Conservation (phyloP, 192 early-diverging fungal genomes). For the Coemansia javaensis region DNA sequence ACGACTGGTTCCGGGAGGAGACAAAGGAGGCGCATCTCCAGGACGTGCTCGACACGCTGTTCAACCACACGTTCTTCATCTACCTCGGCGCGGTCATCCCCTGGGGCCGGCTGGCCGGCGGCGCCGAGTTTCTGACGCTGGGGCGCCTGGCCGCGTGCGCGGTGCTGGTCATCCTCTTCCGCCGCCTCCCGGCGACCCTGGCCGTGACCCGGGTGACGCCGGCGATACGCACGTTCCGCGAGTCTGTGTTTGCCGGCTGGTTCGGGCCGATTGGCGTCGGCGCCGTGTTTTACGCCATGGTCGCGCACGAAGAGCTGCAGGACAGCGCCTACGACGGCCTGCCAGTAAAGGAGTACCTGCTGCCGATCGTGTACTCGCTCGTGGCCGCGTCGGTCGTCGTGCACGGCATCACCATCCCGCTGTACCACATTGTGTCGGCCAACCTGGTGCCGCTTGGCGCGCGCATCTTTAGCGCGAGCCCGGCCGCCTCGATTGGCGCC, state of each 20-base stretch:
- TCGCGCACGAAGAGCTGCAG: constrained; percentile 35
- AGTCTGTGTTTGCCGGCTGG: constrained; percentile 83
- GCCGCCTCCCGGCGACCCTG: constrained; percentile 68
- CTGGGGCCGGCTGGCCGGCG: constrained; percentile 55
- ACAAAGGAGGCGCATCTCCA: constrained; percentile 79
- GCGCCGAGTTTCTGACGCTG: constrained; percentile 35
- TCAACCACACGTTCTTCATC: constrained; percentile 86
- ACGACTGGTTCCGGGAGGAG: constrained; percentile 85
- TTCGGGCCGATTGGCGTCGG: constrained; percentile 85
- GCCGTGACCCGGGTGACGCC: constrained; percentile 60
- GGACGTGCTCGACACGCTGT: constrained; percentile 81
- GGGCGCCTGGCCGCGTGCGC: constrained; percentile 65
- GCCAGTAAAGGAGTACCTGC: constrained; percentile 7
- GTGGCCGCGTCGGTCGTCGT: constrained; percentile 75
- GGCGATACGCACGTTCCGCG: constrained; percentile 64
- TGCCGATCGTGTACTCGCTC: constrained; percentile 49
- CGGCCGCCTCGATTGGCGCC: too few species aligned
- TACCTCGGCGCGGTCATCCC: constrained; percentile 80
- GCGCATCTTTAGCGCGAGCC: too few species aligned
- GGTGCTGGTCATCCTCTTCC: constrained; percentile 61
- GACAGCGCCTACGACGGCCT: constrained; percentile 9
- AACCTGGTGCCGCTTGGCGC: too few species aligned
- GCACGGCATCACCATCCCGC: constrained; percentile 75
- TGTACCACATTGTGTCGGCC: constrained; percentile 53
- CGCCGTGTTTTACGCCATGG: constrained; percentile 58